Evolutionary conservation across 176 grass and related monocot genomes (phyloP).

Genomic region (Phoenix roebelenii): DNA sequence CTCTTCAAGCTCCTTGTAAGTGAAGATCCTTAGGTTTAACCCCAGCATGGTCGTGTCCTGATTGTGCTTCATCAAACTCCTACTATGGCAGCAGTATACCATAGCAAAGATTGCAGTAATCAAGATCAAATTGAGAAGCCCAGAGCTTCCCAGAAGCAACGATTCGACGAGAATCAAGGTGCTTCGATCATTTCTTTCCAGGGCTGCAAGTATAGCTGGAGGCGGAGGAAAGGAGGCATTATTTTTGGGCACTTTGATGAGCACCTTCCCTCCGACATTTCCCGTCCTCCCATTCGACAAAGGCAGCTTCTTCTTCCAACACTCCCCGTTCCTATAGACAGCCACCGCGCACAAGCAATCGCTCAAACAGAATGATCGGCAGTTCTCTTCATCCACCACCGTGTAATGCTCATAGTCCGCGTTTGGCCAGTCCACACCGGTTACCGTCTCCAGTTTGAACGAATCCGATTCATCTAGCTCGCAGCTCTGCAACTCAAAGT

Average conservation of each 20-base stretch:
- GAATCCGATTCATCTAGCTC: no score
- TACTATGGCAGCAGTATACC: no score
- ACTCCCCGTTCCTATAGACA: neutral
- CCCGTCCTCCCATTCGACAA: constrained; percentile 28
- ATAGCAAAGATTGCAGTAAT: constrained; percentile 4
- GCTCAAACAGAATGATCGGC: constrained; percentile 23
- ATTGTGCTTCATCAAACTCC: no score
- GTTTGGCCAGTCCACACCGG: neutral
- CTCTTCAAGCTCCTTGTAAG: constrained; percentile 30
- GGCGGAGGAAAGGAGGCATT: constrained; percentile 8
- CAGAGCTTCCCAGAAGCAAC: constrained; percentile 31
- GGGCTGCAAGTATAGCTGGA: neutral
- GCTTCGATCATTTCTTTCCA: constrained; percentile 19
- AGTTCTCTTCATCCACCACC: constrained; percentile 1
- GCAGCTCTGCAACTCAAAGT: no score
- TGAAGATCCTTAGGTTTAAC: constrained; percentile 19
- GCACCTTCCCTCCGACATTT: neutral
- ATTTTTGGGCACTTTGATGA: constrained; percentile 32
- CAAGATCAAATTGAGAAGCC: constrained; percentile 21
- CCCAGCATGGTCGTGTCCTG: neutral
- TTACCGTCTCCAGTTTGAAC: no score
- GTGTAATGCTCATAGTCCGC: constrained; percentile 30
- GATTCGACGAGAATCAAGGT: constrained; percentile 23
- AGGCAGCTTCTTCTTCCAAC: constrained; percentile 56
- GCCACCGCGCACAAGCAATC: constrained; percentile 44